Percentiles rank a stretch among this genome's conserved stretches.
Conservation (phyloP, 768 basidiomycete species). For the Pseudohyphozyma bogoriensis region DNA sequence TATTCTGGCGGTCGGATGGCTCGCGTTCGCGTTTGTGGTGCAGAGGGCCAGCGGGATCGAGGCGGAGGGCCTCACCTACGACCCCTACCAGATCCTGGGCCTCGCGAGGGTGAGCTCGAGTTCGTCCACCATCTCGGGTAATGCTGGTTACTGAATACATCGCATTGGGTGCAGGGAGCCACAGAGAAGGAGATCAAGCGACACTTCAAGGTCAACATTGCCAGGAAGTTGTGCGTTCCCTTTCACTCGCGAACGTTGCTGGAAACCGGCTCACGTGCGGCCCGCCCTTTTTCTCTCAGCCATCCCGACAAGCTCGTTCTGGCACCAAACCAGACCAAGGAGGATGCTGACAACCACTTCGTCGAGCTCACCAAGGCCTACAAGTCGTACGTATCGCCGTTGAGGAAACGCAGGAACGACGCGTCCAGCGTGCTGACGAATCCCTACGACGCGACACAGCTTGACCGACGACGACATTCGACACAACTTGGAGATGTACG, state of each 20-base stretch:
- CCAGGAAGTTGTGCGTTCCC: constrained; percentile 61
- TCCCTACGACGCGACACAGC: constrained; percentile 41
- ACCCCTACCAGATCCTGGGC: constrained; percentile 90
- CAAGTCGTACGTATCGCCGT: constrained; percentile 64
- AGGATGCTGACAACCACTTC: constrained; percentile 74
- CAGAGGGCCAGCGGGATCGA: constrained; percentile 35
- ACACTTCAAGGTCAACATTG: constrained; percentile 85
- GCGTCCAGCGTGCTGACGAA: background rate
- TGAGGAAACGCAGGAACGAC: too few species aligned
- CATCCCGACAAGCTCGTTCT: constrained; percentile 95
- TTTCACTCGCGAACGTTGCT: background rate
- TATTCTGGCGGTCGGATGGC: constrained; percentile 33
- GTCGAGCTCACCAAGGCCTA: constrained; percentile 95
- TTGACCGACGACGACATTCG: constrained; percentile 87
- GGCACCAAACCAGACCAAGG: constrained; percentile 68
- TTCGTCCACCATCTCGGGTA: background rate
- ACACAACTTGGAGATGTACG: constrained; percentile 76
- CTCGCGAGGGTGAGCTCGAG: constrained; percentile 51
- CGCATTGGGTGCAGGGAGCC: constrained; percentile 44
- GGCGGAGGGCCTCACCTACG: constrained; percentile 62
- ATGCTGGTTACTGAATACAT: background rate
- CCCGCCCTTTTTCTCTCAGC: constrained; percentile 47
- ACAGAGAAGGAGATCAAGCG: constrained; percentile 89
- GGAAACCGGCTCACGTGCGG: background rate
- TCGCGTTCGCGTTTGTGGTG: constrained; percentile 13